Percentiles rank a stretch among this genome's conserved stretches.
Conservation (phyloP, 192 early-diverging fungal genomes). For the Backusella circina region DNA sequence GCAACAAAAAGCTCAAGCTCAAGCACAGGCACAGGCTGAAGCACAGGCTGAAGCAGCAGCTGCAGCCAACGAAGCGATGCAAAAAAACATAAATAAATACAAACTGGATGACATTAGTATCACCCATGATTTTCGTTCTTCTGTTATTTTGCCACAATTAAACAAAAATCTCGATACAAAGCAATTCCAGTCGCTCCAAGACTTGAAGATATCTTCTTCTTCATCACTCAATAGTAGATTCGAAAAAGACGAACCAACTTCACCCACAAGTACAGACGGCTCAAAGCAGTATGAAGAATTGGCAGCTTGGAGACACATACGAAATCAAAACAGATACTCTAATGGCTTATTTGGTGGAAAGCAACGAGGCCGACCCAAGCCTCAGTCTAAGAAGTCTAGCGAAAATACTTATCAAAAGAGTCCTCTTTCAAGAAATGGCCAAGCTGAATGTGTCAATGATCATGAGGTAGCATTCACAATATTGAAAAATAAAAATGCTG, state of each 20-base stretch:
- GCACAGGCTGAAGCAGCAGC: not conserved
- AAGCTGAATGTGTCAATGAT: not conserved
- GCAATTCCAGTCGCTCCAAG: not conserved
- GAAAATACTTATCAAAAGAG: constrained; percentile 2
- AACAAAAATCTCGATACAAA: not conserved
- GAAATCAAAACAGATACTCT: constrained; percentile 20
- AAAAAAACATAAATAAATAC: not conserved
- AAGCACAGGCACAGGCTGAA: not conserved
- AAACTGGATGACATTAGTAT: constrained; percentile 10
- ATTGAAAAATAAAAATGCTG: not conserved
- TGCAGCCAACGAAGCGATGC: not conserved
- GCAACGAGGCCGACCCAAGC: constrained; percentile 17
- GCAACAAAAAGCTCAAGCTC: not conserved
- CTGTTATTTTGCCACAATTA: constrained; percentile 16
- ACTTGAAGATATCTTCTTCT: not conserved
- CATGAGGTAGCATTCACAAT: not conserved
- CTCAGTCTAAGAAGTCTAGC: not conserved
- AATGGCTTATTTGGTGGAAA: constrained; percentile 27
- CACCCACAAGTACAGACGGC: not conserved
- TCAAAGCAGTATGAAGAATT: constrained; percentile 18
- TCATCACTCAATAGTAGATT: not conserved
- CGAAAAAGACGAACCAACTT: not conserved
- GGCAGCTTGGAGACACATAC: constrained; percentile 16
- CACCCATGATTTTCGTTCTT: constrained; percentile 13
- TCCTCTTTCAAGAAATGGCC: constrained; percentile 1